A percentile compares a stretch with the other conserved stretches of the same genome.
Conservation (phyloP, 805 yeast genomes). For the Saccharomycopsis lassenensis region DNA sequence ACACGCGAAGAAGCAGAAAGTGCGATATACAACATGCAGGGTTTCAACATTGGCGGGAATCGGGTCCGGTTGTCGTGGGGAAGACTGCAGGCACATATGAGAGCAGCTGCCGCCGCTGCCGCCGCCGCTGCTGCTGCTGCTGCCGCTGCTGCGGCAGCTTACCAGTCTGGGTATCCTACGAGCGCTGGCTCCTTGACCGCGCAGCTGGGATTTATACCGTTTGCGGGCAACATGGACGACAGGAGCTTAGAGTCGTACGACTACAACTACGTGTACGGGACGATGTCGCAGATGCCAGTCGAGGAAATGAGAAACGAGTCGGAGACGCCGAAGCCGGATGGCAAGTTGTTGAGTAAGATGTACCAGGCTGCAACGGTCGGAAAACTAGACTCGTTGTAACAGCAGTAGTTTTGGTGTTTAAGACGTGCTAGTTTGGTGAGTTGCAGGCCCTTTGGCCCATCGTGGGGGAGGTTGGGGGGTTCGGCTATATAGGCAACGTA, state of each 20-base stretch:
- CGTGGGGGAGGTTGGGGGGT: too few species aligned
- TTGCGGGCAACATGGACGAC: background rate
- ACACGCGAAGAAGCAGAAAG: slow-evolving; percentile 63
- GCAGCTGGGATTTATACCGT: background rate
- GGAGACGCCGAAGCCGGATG: slow-evolving; percentile 4
- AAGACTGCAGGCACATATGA: slow-evolving; percentile 29
- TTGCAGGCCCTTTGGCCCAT: too few species aligned
- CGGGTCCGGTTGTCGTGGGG: slow-evolving; percentile 74
- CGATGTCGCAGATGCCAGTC: slow-evolving; percentile 4
- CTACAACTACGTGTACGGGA: background rate
- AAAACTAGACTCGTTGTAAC: slow-evolving; percentile 20
- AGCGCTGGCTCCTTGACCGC: slow-evolving; percentile 1
- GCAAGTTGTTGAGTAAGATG: slow-evolving; percentile 21
- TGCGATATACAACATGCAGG: slow-evolving; percentile 72
- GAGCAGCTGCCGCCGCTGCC: slow-evolving; percentile 19
- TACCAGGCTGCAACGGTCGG: slow-evolving; percentile 23
- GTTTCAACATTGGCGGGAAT: slow-evolving; percentile 64
- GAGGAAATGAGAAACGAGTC: slow-evolving; percentile 7
- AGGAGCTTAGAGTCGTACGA: background rate
- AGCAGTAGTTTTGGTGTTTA: too few species aligned
- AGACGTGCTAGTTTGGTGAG: too few species aligned
- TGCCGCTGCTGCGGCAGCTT: background rate
- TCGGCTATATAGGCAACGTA: too few species aligned
- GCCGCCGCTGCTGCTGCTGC: background rate
- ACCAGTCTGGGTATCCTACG: background rate